Evolutionary conservation across 208 protist genomes (phyloP), one percentile per base, ranked within the genome.

Genomic region (Trypanosoma avium): DNA sequence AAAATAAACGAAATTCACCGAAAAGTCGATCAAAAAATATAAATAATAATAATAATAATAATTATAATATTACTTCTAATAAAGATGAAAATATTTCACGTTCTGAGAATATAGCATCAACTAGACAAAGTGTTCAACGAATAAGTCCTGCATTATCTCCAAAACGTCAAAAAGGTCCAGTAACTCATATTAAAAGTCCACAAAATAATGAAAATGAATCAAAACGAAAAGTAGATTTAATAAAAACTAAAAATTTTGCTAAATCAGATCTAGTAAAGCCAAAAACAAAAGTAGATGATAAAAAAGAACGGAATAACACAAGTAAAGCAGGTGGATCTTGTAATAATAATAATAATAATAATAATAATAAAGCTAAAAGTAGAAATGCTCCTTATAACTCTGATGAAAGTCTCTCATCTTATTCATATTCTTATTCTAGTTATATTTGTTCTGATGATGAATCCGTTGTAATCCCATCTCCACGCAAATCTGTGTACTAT

Each of bases 381-480:
- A 8, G 22, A 0, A 17, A 36, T 22, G 24, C 32, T 42, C 42
- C 42, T 45, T 19, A 4, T 8, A 42, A 17, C 10, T 19, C 12
- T 32, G 4, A 17, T 10, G 43, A n/a, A 2, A 35, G 9, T 26
- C 1, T 8, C 6, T 69, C 53, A 6, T 69, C 62, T 1, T 58
- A 69, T 30, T 69, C 62, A 10, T 69, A 69, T 17, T 61, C 62
- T 29, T 67, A 67, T 50, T 38, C 36, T 32, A 68, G 53, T 22
- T 61, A 69, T 29, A 61, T 9, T 17, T 3, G 0, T 21, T 64
- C 47, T 4, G 33, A 36, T 6, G 21, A 50, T 45, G 3, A n/a
- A 22, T 30, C 26, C 5, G 19, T 15, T 15, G 6, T 2, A 4
- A 15, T 21, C 7, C 12, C 26, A 6, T 0, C 0, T 21, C 17